Base-by-base conservation (phyloP, 306 rosid genomes). In the Cicer bijugum region DNA sequence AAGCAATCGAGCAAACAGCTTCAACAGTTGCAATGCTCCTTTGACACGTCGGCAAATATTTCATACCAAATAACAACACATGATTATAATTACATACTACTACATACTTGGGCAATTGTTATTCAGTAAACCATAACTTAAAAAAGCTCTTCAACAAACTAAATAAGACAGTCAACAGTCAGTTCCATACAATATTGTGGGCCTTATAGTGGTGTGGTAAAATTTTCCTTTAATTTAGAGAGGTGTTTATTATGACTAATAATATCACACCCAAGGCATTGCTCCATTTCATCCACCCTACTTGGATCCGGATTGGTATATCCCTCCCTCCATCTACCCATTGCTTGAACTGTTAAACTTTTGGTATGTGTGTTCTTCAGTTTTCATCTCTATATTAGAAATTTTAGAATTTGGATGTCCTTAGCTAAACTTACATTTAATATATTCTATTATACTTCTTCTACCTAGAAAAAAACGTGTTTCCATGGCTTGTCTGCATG, bases 61-160 rank as follows among this genome's bases (percentile, higher is more conserved):
- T 63, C 48, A 20, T 50, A 47, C 75, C 47, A 28, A 16, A 72
- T 15, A 47, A 77, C 56, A 47, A 77, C 56, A 78, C 15, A 71
- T 47, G 52, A 45, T 71, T 37, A 68, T 3, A 17, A n/a, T 56
- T 35, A 47, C n/a, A 17, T 12, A 47, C 58, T 74, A 9, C 16
- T 74, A 9, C 16, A 11, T 65, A 43, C 51, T 6, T 65, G n/a
- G 43, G 44, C 38, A 43, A 43, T n/a, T 40, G 35, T 39, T 39
- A 43, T 7, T 65, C 16, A 43, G 70, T 9, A 17, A 16, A 65
- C 6, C 55, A 44, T 7, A 66, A 17, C 17, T 19, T 45, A 28
- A 9, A 60, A 64, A 60, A 64, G 52, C 52, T 64, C 38, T 40
- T 39, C 35, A 37, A 63, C 38, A 61, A n/a, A 40, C 9, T 15